phyloP scores from a whole-genome alignment of 2,329 filamentous ascomycete genomes.

The Ampelomyces quisqualis region DNA sequence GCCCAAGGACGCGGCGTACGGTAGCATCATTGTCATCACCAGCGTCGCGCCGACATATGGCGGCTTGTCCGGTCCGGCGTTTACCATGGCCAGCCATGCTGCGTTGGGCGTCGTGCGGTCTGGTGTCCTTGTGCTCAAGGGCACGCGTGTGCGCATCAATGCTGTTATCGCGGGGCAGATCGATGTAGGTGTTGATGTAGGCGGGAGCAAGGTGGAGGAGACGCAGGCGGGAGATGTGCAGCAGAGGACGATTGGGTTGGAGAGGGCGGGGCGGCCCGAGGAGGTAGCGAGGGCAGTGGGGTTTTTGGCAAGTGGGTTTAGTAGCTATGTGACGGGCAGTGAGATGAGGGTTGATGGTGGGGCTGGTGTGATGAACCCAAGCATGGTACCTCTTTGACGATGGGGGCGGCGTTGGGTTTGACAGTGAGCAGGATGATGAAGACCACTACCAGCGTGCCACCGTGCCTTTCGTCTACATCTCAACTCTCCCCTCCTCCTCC shows the following conservation, averaged over 20 bases:
- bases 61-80: constrained; percentile 61
- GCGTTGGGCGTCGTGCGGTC: constrained; percentile 61
- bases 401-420: background rate
- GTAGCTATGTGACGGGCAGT: constrained; percentile 62
- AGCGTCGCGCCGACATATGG: constrained; percentile 60
- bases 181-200: constrained; percentile 50
- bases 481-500: constrained; percentile 28
- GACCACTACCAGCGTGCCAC: too few species aligned
- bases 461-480: too few species aligned
- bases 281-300: constrained; percentile 63
- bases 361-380: constrained; percentile 47
- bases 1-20: constrained; percentile 61
- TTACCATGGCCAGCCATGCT: constrained; percentile 62
- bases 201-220: constrained; percentile 49
- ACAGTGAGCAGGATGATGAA: too few species aligned
- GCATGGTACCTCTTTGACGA: constrained; percentile 41
- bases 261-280: constrained; percentile 58
- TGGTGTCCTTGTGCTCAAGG: constrained; percentile 59
- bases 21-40: constrained; percentile 63
- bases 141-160: constrained; percentile 61
- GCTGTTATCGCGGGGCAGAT: constrained; percentile 53
- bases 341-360: constrained; percentile 65
- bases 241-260: constrained; percentile 57
- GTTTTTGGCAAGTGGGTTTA: constrained; percentile 64
- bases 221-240: constrained; percentile 55